These are phyloP conservation scores for Nephelium lappaceum DNA, from an alignment of 345 rosid genomes.

Conservation along the genomic window DNA sequence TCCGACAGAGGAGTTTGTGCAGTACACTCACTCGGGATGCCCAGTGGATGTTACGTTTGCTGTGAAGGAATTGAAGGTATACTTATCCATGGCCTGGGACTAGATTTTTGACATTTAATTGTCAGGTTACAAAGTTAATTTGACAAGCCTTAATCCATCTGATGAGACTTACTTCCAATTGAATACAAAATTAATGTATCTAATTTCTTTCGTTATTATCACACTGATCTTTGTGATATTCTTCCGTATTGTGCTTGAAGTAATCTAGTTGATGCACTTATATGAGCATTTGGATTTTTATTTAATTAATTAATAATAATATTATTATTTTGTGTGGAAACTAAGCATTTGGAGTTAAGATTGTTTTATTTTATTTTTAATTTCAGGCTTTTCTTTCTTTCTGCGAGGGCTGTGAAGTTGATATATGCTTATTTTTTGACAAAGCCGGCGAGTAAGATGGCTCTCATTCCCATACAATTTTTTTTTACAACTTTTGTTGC, in stretches of 20 bases:
- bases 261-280: not conserved
- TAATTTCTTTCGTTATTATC: not conserved
- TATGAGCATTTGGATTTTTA: not conserved
- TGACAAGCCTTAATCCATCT: not conserved
- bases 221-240: slow-evolving; percentile 1
- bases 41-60: slow-evolving; percentile 93
- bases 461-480: slow-evolving; percentile 13
- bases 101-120: slow-evolving; percentile 12
- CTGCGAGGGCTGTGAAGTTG: slow-evolving; percentile 89
- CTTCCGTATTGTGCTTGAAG: not conserved
- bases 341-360: too few relatives aligned
- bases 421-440: slow-evolving; percentile 77
- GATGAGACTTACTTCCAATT: not conserved
- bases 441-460: slow-evolving; percentile 92
- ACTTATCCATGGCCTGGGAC: slow-evolving; percentile 18
- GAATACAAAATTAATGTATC: not conserved
- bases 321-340: too few relatives aligned
- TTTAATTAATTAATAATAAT: too few relatives aligned
- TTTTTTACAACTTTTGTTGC: not conserved
- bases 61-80: slow-evolving; percentile 83
- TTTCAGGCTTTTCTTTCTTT: slow-evolving; percentile 89
- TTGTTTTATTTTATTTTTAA: not conserved
- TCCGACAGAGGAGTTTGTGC: slow-evolving; percentile 90
- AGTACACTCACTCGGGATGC: slow-evolving; percentile 74
- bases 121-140: slow-evolving; percentile 1